phyloP scores from a whole-genome alignment of 768 basidiomycete genomes.

The Rhizopogon roseolus region DNA sequence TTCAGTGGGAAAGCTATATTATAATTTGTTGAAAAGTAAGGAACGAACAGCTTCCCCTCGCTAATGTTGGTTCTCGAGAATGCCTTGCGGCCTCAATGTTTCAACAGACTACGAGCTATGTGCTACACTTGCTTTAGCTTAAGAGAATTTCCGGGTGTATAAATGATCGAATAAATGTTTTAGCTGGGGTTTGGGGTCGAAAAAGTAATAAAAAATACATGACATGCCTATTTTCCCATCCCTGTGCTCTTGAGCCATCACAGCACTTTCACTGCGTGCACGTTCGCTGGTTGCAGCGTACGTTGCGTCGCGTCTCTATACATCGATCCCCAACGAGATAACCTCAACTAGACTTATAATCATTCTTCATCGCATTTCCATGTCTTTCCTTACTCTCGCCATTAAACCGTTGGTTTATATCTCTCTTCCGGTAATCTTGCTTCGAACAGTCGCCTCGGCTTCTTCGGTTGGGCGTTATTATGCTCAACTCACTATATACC shows the following conservation, averaged over 20 bases:
- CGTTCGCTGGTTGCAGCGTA: slow-evolving; percentile 23
- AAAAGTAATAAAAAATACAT: slow-evolving; percentile 2
- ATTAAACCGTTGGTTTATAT: slow-evolving; percentile 73
- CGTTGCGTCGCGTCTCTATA: slow-evolving; percentile 8
- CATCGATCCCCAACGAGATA: slow-evolving; percentile 8
- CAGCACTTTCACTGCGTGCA: slow-evolving; percentile 9
- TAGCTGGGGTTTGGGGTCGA: not conserved
- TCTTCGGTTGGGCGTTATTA: slow-evolving; percentile 66
- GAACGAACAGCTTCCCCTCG: too few species aligned
- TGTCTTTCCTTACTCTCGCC: slow-evolving; percentile 59
- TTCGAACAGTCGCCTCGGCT: slow-evolving; percentile 52
- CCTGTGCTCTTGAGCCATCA: slow-evolving; percentile 17
- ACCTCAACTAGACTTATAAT: slow-evolving; percentile 8
- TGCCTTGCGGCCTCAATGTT: too few species aligned
- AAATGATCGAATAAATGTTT: too few species aligned
- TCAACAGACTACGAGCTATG: too few species aligned
- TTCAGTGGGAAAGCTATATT: too few species aligned
- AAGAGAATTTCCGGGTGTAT: too few species aligned
- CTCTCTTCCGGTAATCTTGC: slow-evolving; percentile 65
- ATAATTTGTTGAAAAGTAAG: too few species aligned
- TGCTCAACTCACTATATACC: slow-evolving; percentile 66
- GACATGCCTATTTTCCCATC: slow-evolving; percentile 22
- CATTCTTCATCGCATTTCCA: slow-evolving; percentile 22
- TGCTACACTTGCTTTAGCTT: too few species aligned
- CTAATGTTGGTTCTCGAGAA: too few species aligned